These are phyloP conservation scores for Cladorrhinum samala DNA, from an alignment of 495 filamentous ascomycete species.

Conservation along the genomic window DNA sequence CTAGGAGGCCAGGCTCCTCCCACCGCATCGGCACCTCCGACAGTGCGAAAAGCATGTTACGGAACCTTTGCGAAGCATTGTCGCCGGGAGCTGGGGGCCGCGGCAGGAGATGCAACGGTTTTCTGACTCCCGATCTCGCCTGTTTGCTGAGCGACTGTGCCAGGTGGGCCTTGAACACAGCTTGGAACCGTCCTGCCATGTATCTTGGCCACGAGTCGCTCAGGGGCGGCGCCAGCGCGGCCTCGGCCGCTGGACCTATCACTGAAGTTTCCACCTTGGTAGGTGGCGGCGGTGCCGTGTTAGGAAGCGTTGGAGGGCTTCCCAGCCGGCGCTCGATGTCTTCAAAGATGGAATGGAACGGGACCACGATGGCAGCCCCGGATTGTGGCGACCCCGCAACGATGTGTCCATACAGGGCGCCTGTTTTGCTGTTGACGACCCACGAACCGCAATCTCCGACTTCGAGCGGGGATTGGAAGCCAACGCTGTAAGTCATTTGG, in stretches of 20 bases:
- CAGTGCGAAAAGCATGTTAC: slow-evolving; percentile 71
- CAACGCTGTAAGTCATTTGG: neutral
- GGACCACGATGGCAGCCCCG: neutral
- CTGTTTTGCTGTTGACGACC: slow-evolving; percentile 3
- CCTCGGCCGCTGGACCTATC: neutral
- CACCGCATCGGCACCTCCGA: slow-evolving; percentile 84
- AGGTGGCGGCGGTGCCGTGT: neutral
- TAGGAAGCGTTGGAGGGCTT: neutral
- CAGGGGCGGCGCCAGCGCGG: neutral
- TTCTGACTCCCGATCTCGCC: too few relatives aligned
- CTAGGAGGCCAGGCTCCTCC: slow-evolving; percentile 92
- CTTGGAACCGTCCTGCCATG: too few relatives aligned
- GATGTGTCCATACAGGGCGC: slow-evolving; percentile 3
- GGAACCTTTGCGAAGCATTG: slow-evolving; percentile 70
- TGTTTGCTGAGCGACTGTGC: too few relatives aligned
- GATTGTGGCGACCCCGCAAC: neutral
- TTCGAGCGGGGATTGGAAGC: slow-evolving; percentile 1
- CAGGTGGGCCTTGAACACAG: too few relatives aligned
- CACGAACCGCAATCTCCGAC: slow-evolving; percentile 4
- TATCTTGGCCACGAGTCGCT: too few relatives aligned
- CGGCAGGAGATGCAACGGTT: too few relatives aligned
- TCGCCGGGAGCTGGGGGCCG: slow-evolving; percentile 65
- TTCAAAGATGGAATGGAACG: slow-evolving; percentile 1
- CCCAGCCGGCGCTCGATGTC: neutral
- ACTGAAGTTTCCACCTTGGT: neutral